Evolutionary conservation across 2,329 filamentous ascomycete genomes (phyloP), one percentile per base, ranked within the genome.

Genomic region (Monilinia aucupariae): DNA sequence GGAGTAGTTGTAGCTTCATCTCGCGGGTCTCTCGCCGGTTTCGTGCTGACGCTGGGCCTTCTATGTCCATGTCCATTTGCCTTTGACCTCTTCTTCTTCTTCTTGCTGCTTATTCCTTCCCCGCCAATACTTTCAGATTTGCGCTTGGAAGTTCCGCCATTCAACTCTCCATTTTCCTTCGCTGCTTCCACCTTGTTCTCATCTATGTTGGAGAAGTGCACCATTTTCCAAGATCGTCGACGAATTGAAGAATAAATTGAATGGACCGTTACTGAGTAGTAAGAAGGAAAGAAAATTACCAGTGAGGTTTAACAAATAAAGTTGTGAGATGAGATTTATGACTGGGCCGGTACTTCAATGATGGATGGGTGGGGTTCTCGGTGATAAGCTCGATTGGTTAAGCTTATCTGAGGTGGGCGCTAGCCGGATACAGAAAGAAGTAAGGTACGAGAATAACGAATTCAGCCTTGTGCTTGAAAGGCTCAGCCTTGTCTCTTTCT

Each of bases 11-110:
- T 68, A 3, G 71, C 69, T 67, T 83, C 79, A 70, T 86, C 84
- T 64, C 82, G 77, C 20, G 82, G 82, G 70, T 86, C 84, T 64
- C 84, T 78, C n/a, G 83, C 83, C 4, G 84, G 82, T 68, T 85
- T 85, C 76, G 80, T 82, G 62, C 81, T 82, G 62, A 85, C 71
- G 73, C 82, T 86, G 49, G 79, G 78, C 63, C 80, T 78, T 54
- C 82, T 78, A 72, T 80, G 75, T 9, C 9, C n/a, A 12, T 64
- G 62, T n/a, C 66, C 67, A 63, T 72, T 71, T 37, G 43, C 15
- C 56, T 68, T 68, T 8, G 61, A 59, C n/a, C 64, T 52, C 32
- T 59, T 68, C 59, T 64, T 66, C 62, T 67, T 71, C 56, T 67
- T 69, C 61, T 71, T 69, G 51, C 70, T 64, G 15, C 30, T 64